A percentile compares a stretch with the other conserved stretches of the same genome.
phyloP scores from a whole-genome alignment of 1,284 basidiomycete genomes.

The Kwoniella shivajii region DNA sequence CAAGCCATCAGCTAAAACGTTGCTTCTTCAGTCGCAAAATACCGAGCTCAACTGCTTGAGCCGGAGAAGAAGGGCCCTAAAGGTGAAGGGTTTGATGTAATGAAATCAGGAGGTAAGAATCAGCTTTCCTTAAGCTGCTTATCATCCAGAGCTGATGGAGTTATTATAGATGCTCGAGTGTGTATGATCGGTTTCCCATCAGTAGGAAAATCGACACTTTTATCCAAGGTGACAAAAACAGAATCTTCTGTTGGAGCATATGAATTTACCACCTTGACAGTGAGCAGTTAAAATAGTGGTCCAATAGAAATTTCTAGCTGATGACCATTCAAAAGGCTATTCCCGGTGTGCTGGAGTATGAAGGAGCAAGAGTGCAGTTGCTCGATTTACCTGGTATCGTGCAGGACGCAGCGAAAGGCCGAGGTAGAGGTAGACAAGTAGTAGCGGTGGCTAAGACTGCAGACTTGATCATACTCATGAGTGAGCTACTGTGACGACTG shows the following conservation, averaged over 20 bases:
- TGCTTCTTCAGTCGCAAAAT: conserved; percentile 80
- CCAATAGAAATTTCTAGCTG: neutral
- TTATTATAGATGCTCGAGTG: conserved; percentile 74
- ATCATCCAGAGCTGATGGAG: neutral
- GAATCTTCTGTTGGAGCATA: conserved; percentile 87
- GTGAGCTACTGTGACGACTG: conserved; percentile 63
- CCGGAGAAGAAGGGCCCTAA: conserved; percentile 74
- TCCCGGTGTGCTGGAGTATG: conserved; percentile 89
- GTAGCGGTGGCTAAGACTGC: conserved; percentile 93
- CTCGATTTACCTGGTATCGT: conserved; percentile 97
- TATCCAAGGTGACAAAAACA: conserved; percentile 90
- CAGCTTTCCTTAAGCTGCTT: neutral
- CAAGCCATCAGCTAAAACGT: too few species aligned
- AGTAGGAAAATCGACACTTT: conserved; percentile 91
- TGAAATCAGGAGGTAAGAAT: conserved; percentile 72
- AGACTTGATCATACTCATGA: conserved; percentile 91
- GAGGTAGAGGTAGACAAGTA: conserved; percentile 93
- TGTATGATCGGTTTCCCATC: conserved; percentile 93
- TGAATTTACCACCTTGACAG: conserved; percentile 92
- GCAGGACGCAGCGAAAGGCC: conserved; percentile 89
- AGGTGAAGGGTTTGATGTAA: conserved; percentile 89
- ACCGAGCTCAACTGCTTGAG: conserved; percentile 85
- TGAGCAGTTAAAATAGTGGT: conserved; percentile 46
- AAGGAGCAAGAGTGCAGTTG: conserved; percentile 89
- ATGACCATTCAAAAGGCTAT: conserved; percentile 66